phyloP scores from a whole-genome alignment of 805 yeast genomes.

The Henningerozyma blattae region DNA sequence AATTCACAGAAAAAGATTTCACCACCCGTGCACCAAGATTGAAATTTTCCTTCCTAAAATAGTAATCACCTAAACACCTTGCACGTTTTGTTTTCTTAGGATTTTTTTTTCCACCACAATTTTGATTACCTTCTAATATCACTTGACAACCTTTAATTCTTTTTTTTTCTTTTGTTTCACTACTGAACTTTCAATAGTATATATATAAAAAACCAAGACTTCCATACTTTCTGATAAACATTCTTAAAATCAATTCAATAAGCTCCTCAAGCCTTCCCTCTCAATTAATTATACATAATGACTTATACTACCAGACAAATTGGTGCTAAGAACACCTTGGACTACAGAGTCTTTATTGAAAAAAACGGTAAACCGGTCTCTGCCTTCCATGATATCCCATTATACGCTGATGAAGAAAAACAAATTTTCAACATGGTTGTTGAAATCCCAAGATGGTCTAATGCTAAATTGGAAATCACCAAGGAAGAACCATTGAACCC shows the following conservation, averaged over 20 bases:
- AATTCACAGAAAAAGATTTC: too few species aligned
- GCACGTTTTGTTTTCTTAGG: too few species aligned
- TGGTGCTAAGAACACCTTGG: conserved; percentile 93
- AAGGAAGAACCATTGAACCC: conserved; percentile 82
- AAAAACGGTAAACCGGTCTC: conserved; percentile 90
- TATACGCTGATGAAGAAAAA: conserved; percentile 89
- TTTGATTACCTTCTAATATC: too few species aligned
- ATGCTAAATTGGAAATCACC: conserved; percentile 91
- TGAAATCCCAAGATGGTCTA: conserved; percentile 98
- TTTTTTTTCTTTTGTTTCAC: too few species aligned
- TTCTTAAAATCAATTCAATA: not conserved
- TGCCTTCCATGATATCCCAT: conserved; percentile 88
- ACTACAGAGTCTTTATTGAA: conserved; percentile 84
- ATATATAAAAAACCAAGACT: not conserved
- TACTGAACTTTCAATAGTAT: not conserved
- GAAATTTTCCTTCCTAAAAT: too few species aligned
- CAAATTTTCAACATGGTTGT: conserved; percentile 83
- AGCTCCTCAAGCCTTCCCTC: too few species aligned
- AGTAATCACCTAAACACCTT: too few species aligned
- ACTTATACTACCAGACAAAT: conserved; percentile 80
- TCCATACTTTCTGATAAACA: not conserved
- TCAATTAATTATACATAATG: conserved; percentile 36
- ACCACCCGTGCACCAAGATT: too few species aligned
- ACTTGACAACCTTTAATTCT: too few species aligned
- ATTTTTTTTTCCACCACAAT: too few species aligned